Evolutionary conservation across 2,329 filamentous ascomycete species (phyloP), one percentile per base, ranked within the genome.

Genomic region (Paraphaeosphaeria minitans): DNA sequence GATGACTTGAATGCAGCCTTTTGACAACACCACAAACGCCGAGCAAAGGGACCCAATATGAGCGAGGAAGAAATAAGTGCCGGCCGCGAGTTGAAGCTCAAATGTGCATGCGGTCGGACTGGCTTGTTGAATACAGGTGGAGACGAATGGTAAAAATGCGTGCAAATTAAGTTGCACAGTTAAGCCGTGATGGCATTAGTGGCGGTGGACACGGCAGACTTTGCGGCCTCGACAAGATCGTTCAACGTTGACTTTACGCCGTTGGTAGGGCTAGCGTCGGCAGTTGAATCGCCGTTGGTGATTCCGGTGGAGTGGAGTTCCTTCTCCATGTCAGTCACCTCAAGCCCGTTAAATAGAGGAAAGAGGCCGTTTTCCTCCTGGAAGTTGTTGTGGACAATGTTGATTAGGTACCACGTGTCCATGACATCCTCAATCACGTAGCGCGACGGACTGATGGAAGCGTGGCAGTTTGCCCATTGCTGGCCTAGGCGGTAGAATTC

Each of bases 351-450:
- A 75, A 99, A 95, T 27, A 98, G 82, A 47, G 90, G 85, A 75
- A 97, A 98, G 66, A 99, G 90, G 56, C 88, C 89, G 53, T 87
- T 84, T 56, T 87, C 87, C 68, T 92, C 84, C 76, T 96, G 92
- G 87, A 99, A 99, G 76, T 99, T 93, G 73, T 99, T 99, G 82
- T 99, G 93, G 29, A 99, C 95, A 93, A 99, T 97, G 74, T 99
- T 99, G 67, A 99, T 86, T 58, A 99, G 82, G 74, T 93, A 94
- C 93, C 94, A 99, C 53, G 87, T 88, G 60, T 94, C 88, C 87
- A 97, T 95, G 61, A 98, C 83, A 55, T 85, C 83, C 67, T 93
- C 86, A 64, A 99, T 90, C 61, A 98, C 79, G 61, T 88, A 84
- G 55, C 94, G 87, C 73, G 91, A 96, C 33, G 91, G 87, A 63